phyloP scores from a whole-genome alignment of 345 rosid genomes.

The Lenwebbia sp. region DNA sequence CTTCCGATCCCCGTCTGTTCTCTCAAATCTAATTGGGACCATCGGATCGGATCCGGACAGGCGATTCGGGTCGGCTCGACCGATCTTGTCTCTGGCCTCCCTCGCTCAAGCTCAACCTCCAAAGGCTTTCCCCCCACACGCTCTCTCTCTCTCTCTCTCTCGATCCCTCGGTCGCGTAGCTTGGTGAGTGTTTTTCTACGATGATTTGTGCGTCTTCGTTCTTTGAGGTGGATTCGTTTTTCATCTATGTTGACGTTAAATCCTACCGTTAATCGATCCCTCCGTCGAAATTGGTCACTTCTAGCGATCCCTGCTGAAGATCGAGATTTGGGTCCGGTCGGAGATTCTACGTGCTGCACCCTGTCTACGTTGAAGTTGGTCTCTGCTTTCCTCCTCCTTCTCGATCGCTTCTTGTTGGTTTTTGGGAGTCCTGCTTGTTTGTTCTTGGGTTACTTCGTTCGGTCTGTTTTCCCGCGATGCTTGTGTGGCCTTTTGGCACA shows the following conservation, averaged over 20 bases:
- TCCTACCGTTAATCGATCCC: not conserved
- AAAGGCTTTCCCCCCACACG: not conserved
- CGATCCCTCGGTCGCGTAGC: not conserved
- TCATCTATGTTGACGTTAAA: too few species aligned
- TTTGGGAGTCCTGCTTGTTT: not conserved
- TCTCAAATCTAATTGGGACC: not conserved
- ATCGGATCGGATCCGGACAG: not conserved
- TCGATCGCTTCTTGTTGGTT: not conserved
- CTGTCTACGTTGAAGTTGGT: not conserved
- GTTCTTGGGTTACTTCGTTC: not conserved
- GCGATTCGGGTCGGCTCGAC: not conserved
- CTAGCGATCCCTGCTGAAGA: not conserved
- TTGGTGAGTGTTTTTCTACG: not conserved
- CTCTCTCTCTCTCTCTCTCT: not conserved
- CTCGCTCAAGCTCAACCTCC: not conserved
- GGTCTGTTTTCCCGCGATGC: not conserved
- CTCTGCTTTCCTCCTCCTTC: not conserved
- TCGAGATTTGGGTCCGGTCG: not conserved
- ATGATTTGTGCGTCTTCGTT: not conserved
- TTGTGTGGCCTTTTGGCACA: not conserved
- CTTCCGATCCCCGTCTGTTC: too few species aligned
- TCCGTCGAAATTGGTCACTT: not conserved
- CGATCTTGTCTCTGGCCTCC: not conserved
- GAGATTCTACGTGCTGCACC: not conserved
- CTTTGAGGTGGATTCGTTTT: not conserved